Evolutionary conservation across 768 basidiomycete species (phyloP), one percentile per base, ranked within the genome.

Genomic region (Leucocoprinus birnbaumii): DNA sequence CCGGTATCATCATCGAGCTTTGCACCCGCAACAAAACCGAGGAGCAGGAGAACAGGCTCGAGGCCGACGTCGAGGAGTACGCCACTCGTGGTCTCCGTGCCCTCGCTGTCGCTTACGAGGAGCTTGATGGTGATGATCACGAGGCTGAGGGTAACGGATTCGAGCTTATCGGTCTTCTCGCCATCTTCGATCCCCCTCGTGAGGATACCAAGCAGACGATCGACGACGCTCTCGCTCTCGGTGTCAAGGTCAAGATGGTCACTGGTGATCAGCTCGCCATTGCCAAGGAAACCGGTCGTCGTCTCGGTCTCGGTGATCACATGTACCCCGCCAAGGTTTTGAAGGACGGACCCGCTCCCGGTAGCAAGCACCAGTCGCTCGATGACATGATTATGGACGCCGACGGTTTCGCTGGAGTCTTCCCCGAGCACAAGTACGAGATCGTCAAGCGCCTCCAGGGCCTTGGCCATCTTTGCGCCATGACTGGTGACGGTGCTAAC

Each of bases 381-480:
- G 96, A 98, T 62, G 94, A 97, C 70, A 97, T 98, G 93, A 98
- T 98, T 69, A 86, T 98, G 86, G 96, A 98, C 66, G 96, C 96
- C 25, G 96, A 98, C 71, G 96, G 96, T 65, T 98, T 98, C 73
- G 96, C 96, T 48, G 96, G 96, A 68, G 95, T 96, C 63, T 98
- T 96, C 90, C 94, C 94, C 57, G 95, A 97, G 74, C 96, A 97
- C 91, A 98, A 98, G 83, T 98, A 96, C 68, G 96, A 98, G 74
- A 98, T 98, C 58, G 96, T 98, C 77, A 98, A 98, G 79, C 92
- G 95, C 63, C 86, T 98, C 50, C 96, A 98, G 70, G 91, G 84
- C 67, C 86, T 98, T 58, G 96, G 94, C 50, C 94, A 97, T 73
- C 75, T 97, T 57, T 92, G 91, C 71, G 96, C 96, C 57, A 98